phyloP scores from a whole-genome alignment of 306 rosid species.

The Bauhinia variegata region DNA sequence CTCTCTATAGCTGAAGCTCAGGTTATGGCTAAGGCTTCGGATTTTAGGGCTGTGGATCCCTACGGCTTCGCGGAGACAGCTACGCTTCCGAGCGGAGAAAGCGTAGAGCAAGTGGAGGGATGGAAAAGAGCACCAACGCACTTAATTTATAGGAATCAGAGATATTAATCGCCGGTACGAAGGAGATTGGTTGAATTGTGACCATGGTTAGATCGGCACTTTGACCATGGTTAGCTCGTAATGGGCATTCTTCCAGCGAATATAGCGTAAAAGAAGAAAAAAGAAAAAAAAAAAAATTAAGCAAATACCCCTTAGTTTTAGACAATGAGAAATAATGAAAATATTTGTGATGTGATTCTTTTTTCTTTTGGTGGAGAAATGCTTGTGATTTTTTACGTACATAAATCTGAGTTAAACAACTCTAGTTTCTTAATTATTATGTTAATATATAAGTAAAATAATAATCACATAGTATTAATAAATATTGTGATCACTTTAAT shows the following conservation, averaged over 20 bases:
- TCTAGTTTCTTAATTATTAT: too few relatives aligned
- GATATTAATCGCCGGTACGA: background rate
- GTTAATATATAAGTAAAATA: too few relatives aligned
- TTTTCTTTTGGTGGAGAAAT: too few relatives aligned
- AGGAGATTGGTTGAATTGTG: background rate
- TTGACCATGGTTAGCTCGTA: constrained; percentile 25
- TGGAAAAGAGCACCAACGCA: background rate
- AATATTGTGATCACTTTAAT: too few relatives aligned
- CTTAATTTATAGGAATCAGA: constrained; percentile 43
- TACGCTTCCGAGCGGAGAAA: constrained; percentile 56
- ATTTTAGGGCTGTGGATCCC: background rate
- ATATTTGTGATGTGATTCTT: too few relatives aligned
- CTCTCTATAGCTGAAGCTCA: background rate
- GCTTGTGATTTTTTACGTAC: too few relatives aligned
- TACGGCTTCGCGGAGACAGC: background rate
- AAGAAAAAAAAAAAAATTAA: too few relatives aligned
- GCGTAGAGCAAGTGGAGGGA: constrained; percentile 30
- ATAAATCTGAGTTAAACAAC: too few relatives aligned
- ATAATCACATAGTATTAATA: too few relatives aligned
- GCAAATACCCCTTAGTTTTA: too few relatives aligned
- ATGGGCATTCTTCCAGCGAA: background rate
- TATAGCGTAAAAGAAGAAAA: too few relatives aligned
- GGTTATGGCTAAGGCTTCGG: background rate
- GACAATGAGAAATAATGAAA: too few relatives aligned
- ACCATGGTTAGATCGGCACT: background rate